Conservation (phyloP, 768 basidiomycete species). For the Piloderma croceum region DNA sequence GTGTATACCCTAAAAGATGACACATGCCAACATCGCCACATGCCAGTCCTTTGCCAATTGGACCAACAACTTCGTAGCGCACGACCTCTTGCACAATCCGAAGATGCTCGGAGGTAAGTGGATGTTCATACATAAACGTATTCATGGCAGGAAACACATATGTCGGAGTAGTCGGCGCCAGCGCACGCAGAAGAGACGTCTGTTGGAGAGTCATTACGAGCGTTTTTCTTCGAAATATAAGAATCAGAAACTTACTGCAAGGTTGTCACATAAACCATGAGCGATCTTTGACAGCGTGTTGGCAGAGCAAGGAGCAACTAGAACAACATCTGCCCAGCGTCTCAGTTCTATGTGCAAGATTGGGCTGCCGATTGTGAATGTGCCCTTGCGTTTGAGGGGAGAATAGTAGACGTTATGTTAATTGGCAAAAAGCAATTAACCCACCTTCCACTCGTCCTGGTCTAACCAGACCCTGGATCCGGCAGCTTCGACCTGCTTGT, state of each 20-base stretch:
- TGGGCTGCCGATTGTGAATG: slow-evolving; percentile 78
- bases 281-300: slow-evolving; percentile 94
- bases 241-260: slow-evolving; percentile 59
- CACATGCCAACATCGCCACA: slow-evolving; percentile 88
- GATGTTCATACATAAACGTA: slow-evolving; percentile 95
- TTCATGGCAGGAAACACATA: slow-evolving; percentile 98
- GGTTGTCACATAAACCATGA: slow-evolving; percentile 83
- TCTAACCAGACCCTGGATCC: slow-evolving; percentile 81
- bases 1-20: not conserved
- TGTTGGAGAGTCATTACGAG: too few relatives aligned
- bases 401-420: not conserved
- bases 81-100: slow-evolving; percentile 68
- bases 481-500: slow-evolving; percentile 39
- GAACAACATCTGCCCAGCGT: slow-evolving; percentile 91
- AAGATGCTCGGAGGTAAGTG: slow-evolving; percentile 82
- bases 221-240: too few relatives aligned
- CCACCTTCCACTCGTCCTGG: slow-evolving; percentile 87
- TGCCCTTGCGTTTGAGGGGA: slow-evolving; percentile 39
- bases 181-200: slow-evolving; percentile 80
- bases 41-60: slow-evolving; percentile 81
- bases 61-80: slow-evolving; percentile 77
- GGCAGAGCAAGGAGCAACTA: slow-evolving; percentile 95
- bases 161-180: slow-evolving; percentile 79
- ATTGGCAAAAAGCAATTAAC: slow-evolving; percentile 21
- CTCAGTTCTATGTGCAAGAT: slow-evolving; percentile 95